Evolutionary conservation across 2,329 filamentous ascomycete species (phyloP), one percentile per base, ranked within the genome.

Genomic region (Ramichloridium luteum): DNA sequence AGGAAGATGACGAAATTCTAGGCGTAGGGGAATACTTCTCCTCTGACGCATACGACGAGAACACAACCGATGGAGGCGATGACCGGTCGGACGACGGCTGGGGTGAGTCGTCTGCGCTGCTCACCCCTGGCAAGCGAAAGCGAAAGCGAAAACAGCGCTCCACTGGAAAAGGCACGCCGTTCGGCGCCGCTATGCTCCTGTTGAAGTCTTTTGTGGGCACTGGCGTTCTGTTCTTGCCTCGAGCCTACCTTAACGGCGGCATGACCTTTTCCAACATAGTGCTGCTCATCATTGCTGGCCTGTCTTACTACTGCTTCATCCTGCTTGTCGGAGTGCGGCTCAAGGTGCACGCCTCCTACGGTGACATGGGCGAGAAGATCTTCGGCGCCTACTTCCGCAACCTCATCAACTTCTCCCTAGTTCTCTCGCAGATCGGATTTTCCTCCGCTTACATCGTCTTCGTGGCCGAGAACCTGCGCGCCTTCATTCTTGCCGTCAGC

Each of bases 181-280:
- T 75, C 41, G 82, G 80, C 39, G 88, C 90, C 6, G 77, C 81
- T 8, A 59, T 94, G 45, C 68, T 98, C 32, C 67, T 98, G 25
- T 74, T 98, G 44, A 98, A 98, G 64, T 96, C 88, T 0, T 98
- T 98, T 53, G 90, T 98, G 28, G 90, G 92, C 13, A 98, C 90
- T 1, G 88, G 88, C 34, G 88, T 96, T 6, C 66, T 96, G 11
- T 96, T 96, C 62, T 64, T 96, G 18, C 88, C 88, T 1, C 77
- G 85, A 28, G 88, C 90, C 4, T 98, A 90, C 53, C 70, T 94
- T 42, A 98, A 93, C 49, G 90, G 90, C 32, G 90, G 90, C 36
- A 96, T 98, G 86, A 62, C 93, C 11, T 98, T 98, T 59, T 93
- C 85, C 49, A 93, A 92, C 52, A 43, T 92, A 31, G 80, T 98